Evolutionary conservation across 2,329 filamentous ascomycete species (phyloP).

Genomic region (Akanthomyces uredinophilus): DNA sequence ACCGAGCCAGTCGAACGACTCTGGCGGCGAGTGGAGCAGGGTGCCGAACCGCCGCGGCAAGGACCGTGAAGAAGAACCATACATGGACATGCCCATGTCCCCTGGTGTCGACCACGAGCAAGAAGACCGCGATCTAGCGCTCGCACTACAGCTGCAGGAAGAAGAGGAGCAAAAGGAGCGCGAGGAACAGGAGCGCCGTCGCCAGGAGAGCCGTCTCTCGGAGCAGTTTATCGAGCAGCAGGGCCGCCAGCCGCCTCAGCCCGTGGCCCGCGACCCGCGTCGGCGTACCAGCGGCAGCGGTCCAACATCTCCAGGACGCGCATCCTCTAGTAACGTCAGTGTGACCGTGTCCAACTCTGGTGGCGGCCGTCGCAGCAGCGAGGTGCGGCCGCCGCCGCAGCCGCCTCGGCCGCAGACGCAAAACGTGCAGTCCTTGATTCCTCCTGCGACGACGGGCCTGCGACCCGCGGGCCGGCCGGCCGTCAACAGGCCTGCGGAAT

Average conservation of each 20-base stretch:
- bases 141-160: slow-evolving; percentile 89
- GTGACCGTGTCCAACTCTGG: not conserved
- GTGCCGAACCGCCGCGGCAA: slow-evolving; percentile 37
- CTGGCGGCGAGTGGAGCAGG: slow-evolving; percentile 48
- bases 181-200: slow-evolving; percentile 57
- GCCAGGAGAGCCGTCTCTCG: slow-evolving; percentile 62
- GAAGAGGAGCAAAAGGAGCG: slow-evolving; percentile 80
- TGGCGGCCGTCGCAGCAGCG: slow-evolving; percentile 7
- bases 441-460: slow-evolving; percentile 24
- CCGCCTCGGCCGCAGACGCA: slow-evolving; percentile 20
- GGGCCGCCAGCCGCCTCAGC: slow-evolving; percentile 30
- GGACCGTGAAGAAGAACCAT: slow-evolving; percentile 17
- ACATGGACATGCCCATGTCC: slow-evolving; percentile 20
- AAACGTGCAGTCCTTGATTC: slow-evolving; percentile 44
- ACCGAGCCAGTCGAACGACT: slow-evolving; percentile 14
- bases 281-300: slow-evolving; percentile 30
- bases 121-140: slow-evolving; percentile 80
- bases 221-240: slow-evolving; percentile 67
- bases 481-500: slow-evolving; percentile 29
- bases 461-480: slow-evolving; percentile 1
- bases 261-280: not conserved
- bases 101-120: slow-evolving; percentile 51
- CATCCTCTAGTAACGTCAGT: slow-evolving; percentile 22
- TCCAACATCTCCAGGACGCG: slow-evolving; percentile 36
- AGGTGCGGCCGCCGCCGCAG: slow-evolving; percentile 6